Percentiles rank a stretch among this genome's conserved stretches.
phyloP scores from a whole-genome alignment of 83 land plant species.

The Diphasiastrum complanatum region DNA sequence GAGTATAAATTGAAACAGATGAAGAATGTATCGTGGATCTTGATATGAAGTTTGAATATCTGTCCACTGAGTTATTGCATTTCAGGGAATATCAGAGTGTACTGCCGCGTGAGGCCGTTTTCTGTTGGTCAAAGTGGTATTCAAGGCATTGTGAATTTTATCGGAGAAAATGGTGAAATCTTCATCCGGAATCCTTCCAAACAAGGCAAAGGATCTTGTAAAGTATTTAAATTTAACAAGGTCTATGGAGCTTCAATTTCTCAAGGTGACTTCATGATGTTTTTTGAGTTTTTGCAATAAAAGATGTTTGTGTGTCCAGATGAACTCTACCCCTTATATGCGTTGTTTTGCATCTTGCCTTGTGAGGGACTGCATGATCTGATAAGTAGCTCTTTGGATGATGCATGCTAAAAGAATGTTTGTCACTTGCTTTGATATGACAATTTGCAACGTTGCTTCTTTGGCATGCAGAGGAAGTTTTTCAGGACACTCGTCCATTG shows the following conservation, averaged over 20 bases:
- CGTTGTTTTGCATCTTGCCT: no score
- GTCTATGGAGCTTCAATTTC: constrained; percentile 2
- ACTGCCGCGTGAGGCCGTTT: constrained; percentile 16
- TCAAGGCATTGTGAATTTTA: constrained; percentile 1
- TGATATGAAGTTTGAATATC: background rate
- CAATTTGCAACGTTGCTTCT: no score
- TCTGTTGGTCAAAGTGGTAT: background rate
- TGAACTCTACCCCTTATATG: no score
- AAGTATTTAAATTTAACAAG: constrained; percentile 7
- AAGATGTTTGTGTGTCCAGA: no score
- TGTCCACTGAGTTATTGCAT: no score
- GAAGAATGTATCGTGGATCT: background rate
- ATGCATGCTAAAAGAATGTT: no score
- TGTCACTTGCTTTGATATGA: no score
- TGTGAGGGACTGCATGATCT: no score
- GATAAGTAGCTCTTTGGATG: no score
- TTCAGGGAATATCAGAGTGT: constrained; percentile 13
- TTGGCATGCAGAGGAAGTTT: no score
- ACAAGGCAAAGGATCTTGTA: background rate
- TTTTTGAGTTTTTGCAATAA: no score
- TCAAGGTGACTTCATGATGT: constrained; percentile 2
- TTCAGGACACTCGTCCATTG: no score
- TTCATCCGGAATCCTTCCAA: constrained; percentile 1
- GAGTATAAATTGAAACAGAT: background rate
- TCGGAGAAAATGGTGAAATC: constrained; percentile 8